These are phyloP conservation scores for Pseudogymnoascus sp. DNA, from an alignment of 2,329 filamentous ascomycete genomes.

Conservation along the genomic window DNA sequence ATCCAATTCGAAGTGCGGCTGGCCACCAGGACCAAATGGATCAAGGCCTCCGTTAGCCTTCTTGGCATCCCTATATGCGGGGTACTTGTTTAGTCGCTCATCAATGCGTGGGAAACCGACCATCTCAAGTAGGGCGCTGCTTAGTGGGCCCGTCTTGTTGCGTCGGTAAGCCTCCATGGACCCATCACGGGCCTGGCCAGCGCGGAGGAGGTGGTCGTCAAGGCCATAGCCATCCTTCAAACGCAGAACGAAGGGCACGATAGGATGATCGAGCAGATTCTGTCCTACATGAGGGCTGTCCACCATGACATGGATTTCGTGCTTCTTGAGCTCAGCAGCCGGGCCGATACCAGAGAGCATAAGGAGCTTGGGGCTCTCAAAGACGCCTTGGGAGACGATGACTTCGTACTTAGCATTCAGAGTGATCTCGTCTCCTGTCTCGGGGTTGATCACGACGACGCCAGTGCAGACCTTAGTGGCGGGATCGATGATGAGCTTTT, in stretches of 20 bases:
- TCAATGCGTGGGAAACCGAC: conserved; percentile 53
- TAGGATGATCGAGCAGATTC: conserved; percentile 33
- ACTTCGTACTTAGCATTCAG: conserved; percentile 39
- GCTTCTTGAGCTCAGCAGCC: conserved; percentile 28
- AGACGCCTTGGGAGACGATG: conserved; percentile 18
- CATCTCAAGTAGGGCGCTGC: conserved; percentile 41
- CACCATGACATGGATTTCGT: conserved; percentile 22
- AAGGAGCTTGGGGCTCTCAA: conserved; percentile 8
- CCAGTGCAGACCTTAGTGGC: conserved; percentile 31
- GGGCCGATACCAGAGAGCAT: conserved; percentile 13
- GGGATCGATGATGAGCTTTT: conserved; percentile 46
- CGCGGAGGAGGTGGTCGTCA: conserved; percentile 33
- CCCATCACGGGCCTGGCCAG: conserved; percentile 31
- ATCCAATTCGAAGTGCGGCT: conserved; percentile 56
- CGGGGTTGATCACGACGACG: conserved; percentile 37
- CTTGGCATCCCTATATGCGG: conserved; percentile 40
- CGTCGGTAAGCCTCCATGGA: conserved; percentile 33
- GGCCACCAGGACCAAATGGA: conserved; percentile 48
- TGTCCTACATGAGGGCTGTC: conserved; percentile 27
- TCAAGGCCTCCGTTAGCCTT: conserved; percentile 37
- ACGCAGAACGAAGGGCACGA: conserved; percentile 33
- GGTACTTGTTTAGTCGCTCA: conserved; percentile 40
- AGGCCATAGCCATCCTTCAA: conserved; percentile 36
- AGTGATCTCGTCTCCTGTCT: conserved; percentile 34
- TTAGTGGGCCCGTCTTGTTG: conserved; percentile 34